Evolutionary conservation across 2,329 filamentous ascomycete species (phyloP).

Genomic region (Geosmithia flava): DNA sequence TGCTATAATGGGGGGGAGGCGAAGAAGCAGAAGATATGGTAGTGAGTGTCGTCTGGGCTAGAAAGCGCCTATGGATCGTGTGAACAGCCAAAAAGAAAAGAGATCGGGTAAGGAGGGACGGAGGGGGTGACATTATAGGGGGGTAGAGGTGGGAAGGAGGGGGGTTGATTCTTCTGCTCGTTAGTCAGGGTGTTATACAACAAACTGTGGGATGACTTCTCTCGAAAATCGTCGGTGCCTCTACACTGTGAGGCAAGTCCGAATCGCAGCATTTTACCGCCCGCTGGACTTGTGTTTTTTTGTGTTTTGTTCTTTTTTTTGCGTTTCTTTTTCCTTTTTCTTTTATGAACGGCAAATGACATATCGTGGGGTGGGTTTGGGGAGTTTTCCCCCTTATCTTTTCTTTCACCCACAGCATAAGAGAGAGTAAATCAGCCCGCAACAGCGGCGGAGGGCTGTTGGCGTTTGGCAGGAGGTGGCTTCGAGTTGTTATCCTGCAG

Average conservation of each 20-base stretch:
- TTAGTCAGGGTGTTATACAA: neutral
- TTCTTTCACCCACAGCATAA: neutral
- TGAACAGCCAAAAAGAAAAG: neutral
- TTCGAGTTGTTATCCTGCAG: slow-evolving; percentile 9
- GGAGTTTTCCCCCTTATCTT: neutral
- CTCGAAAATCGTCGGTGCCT: slow-evolving; percentile 3
- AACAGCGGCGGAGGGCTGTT: slow-evolving; percentile 26
- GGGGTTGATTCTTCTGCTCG: neutral
- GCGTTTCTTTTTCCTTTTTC: neutral
- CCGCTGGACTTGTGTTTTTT: neutral
- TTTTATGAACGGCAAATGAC: neutral
- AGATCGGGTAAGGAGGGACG: neutral
- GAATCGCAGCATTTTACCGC: neutral
- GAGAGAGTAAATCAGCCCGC: slow-evolving; percentile 16
- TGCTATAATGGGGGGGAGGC: neutral
- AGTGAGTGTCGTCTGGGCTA: neutral
- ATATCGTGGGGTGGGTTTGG: neutral
- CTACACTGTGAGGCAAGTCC: neutral
- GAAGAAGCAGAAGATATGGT: neutral
- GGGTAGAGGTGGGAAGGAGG: neutral
- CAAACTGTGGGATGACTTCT: neutral
- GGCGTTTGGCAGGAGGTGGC: slow-evolving; percentile 25
- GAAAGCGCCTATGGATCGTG: neutral
- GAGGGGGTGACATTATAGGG: neutral
- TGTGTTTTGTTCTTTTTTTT: too few species aligned